Percentiles rank a stretch among this genome's conserved stretches.
These are phyloP conservation scores for Botrytis pseudocinerea DNA, from an alignment of 2,329 filamentous ascomycete species.

Conservation along the genomic window DNA sequence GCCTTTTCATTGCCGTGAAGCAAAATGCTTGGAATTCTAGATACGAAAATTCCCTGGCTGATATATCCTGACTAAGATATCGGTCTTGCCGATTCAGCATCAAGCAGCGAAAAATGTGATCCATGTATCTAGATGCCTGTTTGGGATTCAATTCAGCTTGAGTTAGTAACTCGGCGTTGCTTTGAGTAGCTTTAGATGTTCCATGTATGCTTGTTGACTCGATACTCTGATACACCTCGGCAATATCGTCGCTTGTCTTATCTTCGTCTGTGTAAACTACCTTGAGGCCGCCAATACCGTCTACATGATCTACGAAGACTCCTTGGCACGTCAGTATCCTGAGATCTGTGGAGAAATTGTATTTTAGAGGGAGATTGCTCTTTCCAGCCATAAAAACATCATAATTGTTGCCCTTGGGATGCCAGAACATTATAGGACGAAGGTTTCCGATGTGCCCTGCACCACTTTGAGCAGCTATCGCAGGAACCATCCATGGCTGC, in stretches of 20 bases:
- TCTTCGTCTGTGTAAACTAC: slow-evolving; percentile 18
- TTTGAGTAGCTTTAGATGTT: not conserved
- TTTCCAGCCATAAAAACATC: slow-evolving; percentile 11
- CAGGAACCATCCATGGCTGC: slow-evolving; percentile 21
- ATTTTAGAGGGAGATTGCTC: not conserved
- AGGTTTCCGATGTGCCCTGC: slow-evolving; percentile 23
- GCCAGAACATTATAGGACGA: not conserved
- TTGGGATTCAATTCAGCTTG: not conserved
- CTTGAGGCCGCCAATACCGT: slow-evolving; percentile 27
- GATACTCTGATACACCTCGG: slow-evolving; percentile 4
- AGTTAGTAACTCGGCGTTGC: not conserved
- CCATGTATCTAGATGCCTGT: not conserved
- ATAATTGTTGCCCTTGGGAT: not conserved
- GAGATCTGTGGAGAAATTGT: slow-evolving; percentile 20
- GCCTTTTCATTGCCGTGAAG: not conserved
- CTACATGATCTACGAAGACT: slow-evolving; percentile 24
- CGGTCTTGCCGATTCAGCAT: slow-evolving; percentile 3
- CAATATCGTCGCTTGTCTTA: not conserved
- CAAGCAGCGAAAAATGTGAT: not conserved
- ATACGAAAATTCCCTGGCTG: not conserved
- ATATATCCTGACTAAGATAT: not conserved
- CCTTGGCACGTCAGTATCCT: slow-evolving; percentile 20
- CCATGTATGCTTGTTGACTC: slow-evolving; percentile 8
- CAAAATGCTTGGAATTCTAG: slow-evolving; percentile 3
- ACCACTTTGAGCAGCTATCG: slow-evolving; percentile 23